Evolutionary conservation across 768 basidiomycete species (phyloP).

Genomic region (Gautieria morchelliformis): DNA sequence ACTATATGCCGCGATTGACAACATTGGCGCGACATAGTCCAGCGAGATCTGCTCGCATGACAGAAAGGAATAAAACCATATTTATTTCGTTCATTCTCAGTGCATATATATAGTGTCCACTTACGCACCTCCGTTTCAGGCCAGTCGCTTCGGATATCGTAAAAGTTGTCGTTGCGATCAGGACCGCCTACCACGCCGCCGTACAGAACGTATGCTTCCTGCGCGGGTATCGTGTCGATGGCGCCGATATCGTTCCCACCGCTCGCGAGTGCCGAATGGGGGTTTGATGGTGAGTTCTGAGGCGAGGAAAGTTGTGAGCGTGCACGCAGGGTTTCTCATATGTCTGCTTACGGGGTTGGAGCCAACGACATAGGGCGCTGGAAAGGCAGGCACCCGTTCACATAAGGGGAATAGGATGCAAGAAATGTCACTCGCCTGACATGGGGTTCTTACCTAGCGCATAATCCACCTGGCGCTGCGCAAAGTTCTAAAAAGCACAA

Average conservation of each 20-base stretch:
- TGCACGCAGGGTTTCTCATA: background rate
- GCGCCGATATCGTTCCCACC: constrained; percentile 63
- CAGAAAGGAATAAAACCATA: background rate
- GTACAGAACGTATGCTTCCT: constrained; percentile 72
- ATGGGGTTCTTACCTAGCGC: constrained; percentile 83
- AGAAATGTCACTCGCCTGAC: constrained; percentile 45
- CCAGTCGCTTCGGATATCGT: constrained; percentile 84
- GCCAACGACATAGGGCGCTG: constrained; percentile 81
- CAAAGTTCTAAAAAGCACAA: constrained; percentile 45
- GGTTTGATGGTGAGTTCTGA: constrained; percentile 78
- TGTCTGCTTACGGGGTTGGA: constrained; percentile 43
- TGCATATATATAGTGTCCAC: constrained; percentile 1
- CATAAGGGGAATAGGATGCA: background rate
- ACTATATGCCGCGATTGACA: constrained; percentile 77
- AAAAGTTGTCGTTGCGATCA: constrained; percentile 63
- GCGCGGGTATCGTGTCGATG: constrained; percentile 62
- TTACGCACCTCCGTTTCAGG: constrained; percentile 67
- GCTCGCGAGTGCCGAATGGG: constrained; percentile 82
- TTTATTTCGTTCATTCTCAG: background rate
- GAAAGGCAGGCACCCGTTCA: constrained; percentile 9
- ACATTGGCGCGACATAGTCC: constrained; percentile 84
- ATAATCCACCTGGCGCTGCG: constrained; percentile 72
- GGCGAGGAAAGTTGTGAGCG: background rate
- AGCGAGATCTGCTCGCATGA: constrained; percentile 46
- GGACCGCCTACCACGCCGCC: constrained; percentile 89